phyloP scores from a whole-genome alignment of 202 grass and related monocot genomes.

The Musa balbisiana region DNA sequence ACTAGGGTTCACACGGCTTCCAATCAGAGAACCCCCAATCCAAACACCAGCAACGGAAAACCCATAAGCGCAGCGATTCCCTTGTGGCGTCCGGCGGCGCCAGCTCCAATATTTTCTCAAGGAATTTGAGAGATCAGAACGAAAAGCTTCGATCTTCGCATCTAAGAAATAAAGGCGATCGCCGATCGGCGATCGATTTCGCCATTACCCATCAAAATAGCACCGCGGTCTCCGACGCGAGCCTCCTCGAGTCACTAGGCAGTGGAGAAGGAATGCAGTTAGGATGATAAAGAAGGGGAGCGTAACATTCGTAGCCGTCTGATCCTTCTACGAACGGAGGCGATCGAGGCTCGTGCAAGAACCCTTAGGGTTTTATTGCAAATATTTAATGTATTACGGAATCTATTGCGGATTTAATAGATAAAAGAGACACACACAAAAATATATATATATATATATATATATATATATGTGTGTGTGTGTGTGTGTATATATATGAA shows the following conservation, averaged over 20 bases:
- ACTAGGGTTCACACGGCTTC: background rate
- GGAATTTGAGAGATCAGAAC: constrained; percentile 44
- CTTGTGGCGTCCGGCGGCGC: constrained; percentile 25
- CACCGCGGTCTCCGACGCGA: background rate
- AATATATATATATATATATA: no score
- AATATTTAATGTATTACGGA: constrained; percentile 25
- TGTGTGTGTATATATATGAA: no score
- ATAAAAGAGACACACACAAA: no score
- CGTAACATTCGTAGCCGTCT: constrained; percentile 20
- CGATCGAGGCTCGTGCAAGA: constrained; percentile 22
- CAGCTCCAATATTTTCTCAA: constrained; percentile 9
- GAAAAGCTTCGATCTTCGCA: constrained; percentile 24
- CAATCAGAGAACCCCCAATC: background rate
- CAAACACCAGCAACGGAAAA: no score
- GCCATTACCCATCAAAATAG: constrained; percentile 34
- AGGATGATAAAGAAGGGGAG: constrained; percentile 56
- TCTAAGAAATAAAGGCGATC: constrained; percentile 26
- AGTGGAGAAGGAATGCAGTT: constrained; percentile 5
- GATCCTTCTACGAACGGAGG: constrained; percentile 32
- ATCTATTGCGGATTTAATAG: background rate
- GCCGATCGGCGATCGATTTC: constrained; percentile 57
- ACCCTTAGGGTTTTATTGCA: constrained; percentile 71
- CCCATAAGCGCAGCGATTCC: constrained; percentile 6
- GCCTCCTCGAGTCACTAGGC: constrained; percentile 2
- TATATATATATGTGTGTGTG: no score